A percentile compares a stretch with the other conserved stretches of the same genome.
Conservation (phyloP, 2,329 filamentous ascomycete species). For the Calonectria hawksworthii region DNA sequence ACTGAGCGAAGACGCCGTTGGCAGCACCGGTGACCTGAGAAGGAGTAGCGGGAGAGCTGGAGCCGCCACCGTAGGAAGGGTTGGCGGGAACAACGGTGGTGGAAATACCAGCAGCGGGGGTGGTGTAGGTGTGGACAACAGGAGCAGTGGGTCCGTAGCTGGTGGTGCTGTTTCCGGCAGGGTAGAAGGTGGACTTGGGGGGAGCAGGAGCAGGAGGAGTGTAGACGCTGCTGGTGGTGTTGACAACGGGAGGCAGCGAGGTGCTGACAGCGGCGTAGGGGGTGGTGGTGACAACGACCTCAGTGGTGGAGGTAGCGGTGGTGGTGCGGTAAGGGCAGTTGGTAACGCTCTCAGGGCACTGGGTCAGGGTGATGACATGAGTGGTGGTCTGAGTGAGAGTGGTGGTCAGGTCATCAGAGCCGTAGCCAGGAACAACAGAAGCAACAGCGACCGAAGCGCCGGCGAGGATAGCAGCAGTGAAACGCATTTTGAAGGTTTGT, state of each 20-base stretch:
- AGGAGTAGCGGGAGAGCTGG: conserved; percentile 32
- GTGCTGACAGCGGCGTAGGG: conserved; percentile 40
- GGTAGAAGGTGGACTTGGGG: conserved; percentile 42
- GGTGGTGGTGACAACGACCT: conserved; percentile 39
- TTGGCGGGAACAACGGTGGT: conserved; percentile 33
- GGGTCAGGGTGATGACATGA: conserved; percentile 61
- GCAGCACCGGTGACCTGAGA: conserved; percentile 48
- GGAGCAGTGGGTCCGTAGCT: conserved; percentile 42
- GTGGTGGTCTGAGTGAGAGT: conserved; percentile 61
- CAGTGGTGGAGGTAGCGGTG: conserved; percentile 34
- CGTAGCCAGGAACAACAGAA: conserved; percentile 38
- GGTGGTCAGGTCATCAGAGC: conserved; percentile 48
- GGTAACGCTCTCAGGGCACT: conserved; percentile 59
- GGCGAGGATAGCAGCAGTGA: conserved; percentile 58
- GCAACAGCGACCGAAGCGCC: conserved; percentile 56
- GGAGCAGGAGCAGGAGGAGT: conserved; percentile 39
- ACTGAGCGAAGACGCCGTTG: conserved; percentile 54
- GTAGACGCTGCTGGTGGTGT: conserved; percentile 39
- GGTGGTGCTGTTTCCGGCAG: conserved; percentile 45
- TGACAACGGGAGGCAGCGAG: conserved; percentile 39
- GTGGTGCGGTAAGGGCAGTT: conserved; percentile 58
- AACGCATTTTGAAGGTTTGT: conserved; percentile 58
- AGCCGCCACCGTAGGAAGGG: conserved; percentile 13
- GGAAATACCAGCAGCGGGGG: conserved; percentile 31
- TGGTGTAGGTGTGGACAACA: conserved; percentile 30